phyloP scores from a whole-genome alignment of 31 red algal genomes.

The Asparagopsis taxiformis region DNA sequence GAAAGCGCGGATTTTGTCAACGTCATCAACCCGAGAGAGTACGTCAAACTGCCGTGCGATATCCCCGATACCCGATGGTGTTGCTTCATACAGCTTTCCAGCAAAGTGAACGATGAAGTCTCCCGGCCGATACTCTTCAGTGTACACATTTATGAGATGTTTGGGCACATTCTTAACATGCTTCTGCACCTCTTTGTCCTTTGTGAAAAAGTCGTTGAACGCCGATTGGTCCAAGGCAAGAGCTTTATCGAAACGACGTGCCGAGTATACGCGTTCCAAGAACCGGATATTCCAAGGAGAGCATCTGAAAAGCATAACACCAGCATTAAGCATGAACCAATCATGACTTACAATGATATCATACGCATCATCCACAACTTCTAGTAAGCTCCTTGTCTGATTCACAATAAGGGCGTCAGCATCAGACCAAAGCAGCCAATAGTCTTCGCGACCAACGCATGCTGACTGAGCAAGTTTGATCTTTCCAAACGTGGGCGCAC shows the following conservation, averaged over 20 bases:
- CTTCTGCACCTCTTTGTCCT: constrained; percentile 27
- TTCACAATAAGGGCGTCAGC: constrained; percentile 91
- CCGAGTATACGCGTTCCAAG: constrained; percentile 69
- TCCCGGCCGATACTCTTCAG: constrained; percentile 90
- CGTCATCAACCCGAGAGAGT: constrained; percentile 70
- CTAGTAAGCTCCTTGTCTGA: constrained; percentile 59
- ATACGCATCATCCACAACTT: constrained; percentile 88
- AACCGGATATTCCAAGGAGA: constrained; percentile 80
- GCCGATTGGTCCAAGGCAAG: constrained; percentile 92
- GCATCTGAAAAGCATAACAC: constrained; percentile 82
- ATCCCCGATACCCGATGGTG: constrained; percentile 79
- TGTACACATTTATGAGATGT: constrained; percentile 91
- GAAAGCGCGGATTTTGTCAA: constrained; percentile 77
- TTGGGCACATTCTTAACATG: constrained; percentile 83
- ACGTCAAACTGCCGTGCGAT: constrained; percentile 97
- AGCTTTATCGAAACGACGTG: constrained; percentile 76
- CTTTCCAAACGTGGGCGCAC: constrained; percentile 91
- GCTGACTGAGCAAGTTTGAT: constrained; percentile 85
- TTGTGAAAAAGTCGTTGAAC: constrained; percentile 68
- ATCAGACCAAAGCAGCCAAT: constrained; percentile 92
- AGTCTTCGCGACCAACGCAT: constrained; percentile 76
- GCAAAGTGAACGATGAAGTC: constrained; percentile 97
- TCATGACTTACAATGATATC: constrained; percentile 84
- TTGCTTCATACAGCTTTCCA: constrained; percentile 96
- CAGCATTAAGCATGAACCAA: constrained; percentile 98